Percentiles rank a stretch among this genome's conserved stretches.
These are phyloP conservation scores for Viola pubescens DNA, from an alignment of 441 rosid genomes.

Conservation along the genomic window DNA sequence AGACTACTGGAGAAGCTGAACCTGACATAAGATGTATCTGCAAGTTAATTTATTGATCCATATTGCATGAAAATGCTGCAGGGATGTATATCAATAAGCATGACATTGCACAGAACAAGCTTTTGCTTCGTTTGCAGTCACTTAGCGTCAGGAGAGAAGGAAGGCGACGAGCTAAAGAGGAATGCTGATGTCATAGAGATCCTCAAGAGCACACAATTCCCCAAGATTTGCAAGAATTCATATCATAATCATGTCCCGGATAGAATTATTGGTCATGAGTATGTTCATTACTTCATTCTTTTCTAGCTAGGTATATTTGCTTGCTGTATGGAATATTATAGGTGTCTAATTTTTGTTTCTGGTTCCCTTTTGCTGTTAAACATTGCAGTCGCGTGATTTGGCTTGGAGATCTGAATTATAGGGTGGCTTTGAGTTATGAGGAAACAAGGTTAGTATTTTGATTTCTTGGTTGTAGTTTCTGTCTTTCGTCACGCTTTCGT, in stretches of 20 bases:
- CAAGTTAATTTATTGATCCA: too few species aligned
- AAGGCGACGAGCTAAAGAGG: slow-evolving; percentile 81
- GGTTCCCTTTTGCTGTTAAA: neutral
- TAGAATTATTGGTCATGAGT: slow-evolving; percentile 73
- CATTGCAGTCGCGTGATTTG: slow-evolving; percentile 66
- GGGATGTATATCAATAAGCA: slow-evolving; percentile 90
- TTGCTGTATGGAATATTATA: neutral
- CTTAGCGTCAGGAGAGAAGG: slow-evolving; percentile 93
- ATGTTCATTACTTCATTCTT: slow-evolving; percentile 16
- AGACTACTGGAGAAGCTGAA: too few species aligned
- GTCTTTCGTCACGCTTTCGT: too few species aligned
- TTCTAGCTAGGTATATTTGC: neutral
- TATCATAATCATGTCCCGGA: slow-evolving; percentile 45
- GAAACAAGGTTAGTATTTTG: slow-evolving; percentile 34
- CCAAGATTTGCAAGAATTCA: slow-evolving; percentile 55
- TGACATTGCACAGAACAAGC: slow-evolving; percentile 78
- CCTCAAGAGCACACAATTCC: slow-evolving; percentile 59
- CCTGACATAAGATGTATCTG: too few species aligned
- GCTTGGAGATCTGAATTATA: slow-evolving; percentile 88
- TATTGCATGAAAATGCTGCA: slow-evolving; percentile 16
- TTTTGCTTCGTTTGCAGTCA: slow-evolving; percentile 91
- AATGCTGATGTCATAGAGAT: slow-evolving; percentile 83
- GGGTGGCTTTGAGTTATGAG: slow-evolving; percentile 69
- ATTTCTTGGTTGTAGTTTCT: too few species aligned
- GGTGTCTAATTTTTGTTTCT: neutral